These are phyloP conservation scores for Lecanicillium sp. DNA, from an alignment of 2,329 filamentous ascomycete species.

Conservation along the genomic window DNA sequence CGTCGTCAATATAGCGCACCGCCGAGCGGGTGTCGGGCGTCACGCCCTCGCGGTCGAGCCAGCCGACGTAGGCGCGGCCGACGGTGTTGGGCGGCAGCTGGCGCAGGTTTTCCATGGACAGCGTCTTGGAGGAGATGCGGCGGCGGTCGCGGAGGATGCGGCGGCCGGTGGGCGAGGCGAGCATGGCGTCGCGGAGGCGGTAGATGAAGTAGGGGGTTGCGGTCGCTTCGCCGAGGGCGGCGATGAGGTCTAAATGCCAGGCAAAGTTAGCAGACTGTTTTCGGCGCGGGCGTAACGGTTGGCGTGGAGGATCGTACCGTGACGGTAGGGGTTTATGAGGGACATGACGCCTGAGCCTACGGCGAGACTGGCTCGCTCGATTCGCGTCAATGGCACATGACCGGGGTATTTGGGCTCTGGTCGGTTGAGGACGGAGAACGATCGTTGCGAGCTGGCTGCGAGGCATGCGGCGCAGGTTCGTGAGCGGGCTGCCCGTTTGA, in stretches of 20 bases:
- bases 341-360: conserved; percentile 56
- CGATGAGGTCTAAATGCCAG: conserved; percentile 67
- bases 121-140: conserved; percentile 71
- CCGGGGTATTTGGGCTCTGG: conserved; percentile 83
- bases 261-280: no score
- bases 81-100: conserved; percentile 64
- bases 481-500: conserved; percentile 10
- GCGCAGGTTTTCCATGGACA: conserved; percentile 62
- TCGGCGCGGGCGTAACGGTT: no score
- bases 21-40: conserved; percentile 77
- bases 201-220: conserved; percentile 93
- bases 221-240: conserved; percentile 87
- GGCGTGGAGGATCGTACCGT: conserved; percentile 48
- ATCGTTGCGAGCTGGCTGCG: conserved; percentile 14
- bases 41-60: conserved; percentile 92
- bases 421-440: conserved; percentile 77
- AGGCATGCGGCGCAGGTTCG: conserved; percentile 14
- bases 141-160: conserved; percentile 87
- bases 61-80: conserved; percentile 74
- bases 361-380: conserved; percentile 69
- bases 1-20: conserved; percentile 89
- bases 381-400: conserved; percentile 76
- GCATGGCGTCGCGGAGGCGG: conserved; percentile 87
- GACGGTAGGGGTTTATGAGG: conserved; percentile 69
- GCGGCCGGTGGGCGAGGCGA: conserved; percentile 72